A percentile compares a stretch with the other conserved stretches of the same genome.
Conservation (phyloP, 768 basidiomycete genomes). For the Melanogaster broomeanus region DNA sequence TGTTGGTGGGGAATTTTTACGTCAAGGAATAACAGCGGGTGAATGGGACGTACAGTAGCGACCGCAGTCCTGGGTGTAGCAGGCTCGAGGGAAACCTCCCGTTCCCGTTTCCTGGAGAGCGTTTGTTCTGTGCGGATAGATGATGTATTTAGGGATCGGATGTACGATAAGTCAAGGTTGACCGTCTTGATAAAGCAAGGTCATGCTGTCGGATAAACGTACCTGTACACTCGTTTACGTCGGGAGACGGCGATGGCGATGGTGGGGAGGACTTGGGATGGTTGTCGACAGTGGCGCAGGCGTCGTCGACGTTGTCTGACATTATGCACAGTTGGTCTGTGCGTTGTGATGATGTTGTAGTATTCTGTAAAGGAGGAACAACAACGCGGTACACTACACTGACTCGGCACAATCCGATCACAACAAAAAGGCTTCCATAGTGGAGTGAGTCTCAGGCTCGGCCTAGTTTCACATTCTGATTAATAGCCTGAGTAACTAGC, state of each 20-base stretch:
- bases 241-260: constrained; percentile 46
- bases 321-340: constrained; percentile 33
- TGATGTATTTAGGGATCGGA: constrained; percentile 20
- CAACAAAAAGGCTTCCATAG: constrained; percentile 17
- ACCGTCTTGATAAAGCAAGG: constrained; percentile 27
- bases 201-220: constrained; percentile 25
- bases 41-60: constrained; percentile 34
- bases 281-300: constrained; percentile 5
- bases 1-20: constrained; percentile 25
- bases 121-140: constrained; percentile 37
- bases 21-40: constrained; percentile 22
- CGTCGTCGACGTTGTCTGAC: constrained; percentile 26
- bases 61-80: constrained; percentile 44
- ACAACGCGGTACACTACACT: constrained; percentile 34
- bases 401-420: constrained; percentile 36
- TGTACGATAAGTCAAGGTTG: constrained; percentile 22
- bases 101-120: constrained; percentile 69
- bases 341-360: constrained; percentile 28
- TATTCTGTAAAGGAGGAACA: constrained; percentile 27
- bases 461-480: constrained; percentile 7
- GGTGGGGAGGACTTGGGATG: constrained; percentile 26
- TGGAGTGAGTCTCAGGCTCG: not conserved
- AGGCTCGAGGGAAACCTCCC: constrained; percentile 78
- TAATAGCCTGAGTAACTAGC: not conserved
- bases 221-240: constrained; percentile 45